These are phyloP conservation scores for Skeletonema costatum DNA, from an alignment of 108 stramenopile genomes.

Conservation along the genomic window DNA sequence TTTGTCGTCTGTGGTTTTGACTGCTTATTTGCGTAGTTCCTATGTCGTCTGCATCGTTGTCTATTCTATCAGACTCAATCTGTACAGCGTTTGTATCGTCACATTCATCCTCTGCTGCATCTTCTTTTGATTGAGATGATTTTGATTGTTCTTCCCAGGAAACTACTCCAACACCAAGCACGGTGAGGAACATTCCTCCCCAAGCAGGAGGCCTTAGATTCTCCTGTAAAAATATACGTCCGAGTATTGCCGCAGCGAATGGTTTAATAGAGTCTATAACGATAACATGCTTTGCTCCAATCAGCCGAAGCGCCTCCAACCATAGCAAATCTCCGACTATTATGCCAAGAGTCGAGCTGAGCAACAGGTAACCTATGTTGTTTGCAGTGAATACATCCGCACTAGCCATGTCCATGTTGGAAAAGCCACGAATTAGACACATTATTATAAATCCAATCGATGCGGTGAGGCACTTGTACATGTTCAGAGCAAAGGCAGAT, in stretches of 20 bases:
- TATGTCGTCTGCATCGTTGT: neutral
- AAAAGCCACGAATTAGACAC: constrained; percentile 25
- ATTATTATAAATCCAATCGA: constrained; percentile 64
- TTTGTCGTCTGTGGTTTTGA: neutral
- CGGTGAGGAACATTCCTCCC: constrained; percentile 70
- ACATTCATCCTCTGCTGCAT: constrained; percentile 1
- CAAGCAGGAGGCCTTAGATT: constrained; percentile 34
- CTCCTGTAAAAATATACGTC: constrained; percentile 67
- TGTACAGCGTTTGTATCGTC: neutral
- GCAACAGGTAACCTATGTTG: constrained; percentile 61
- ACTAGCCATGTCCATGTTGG: constrained; percentile 6
- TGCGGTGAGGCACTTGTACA: constrained; percentile 86
- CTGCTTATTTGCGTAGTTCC: neutral
- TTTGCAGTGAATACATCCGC: constrained; percentile 24
- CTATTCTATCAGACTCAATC: neutral
- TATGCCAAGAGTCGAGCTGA: constrained; percentile 82
- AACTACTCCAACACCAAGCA: constrained; percentile 68
- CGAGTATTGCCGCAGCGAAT: constrained; percentile 82
- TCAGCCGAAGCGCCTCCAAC: constrained; percentile 73
- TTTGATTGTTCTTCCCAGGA: constrained; percentile 54
- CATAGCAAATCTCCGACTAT: constrained; percentile 82
- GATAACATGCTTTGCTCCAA: constrained; percentile 85
- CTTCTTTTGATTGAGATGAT: constrained; percentile 4
- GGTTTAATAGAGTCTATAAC: constrained; percentile 85
- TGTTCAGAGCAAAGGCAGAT: constrained; percentile 79